phyloP scores from a whole-genome alignment of 169 alveolate species.

The Theileria sp. region DNA sequence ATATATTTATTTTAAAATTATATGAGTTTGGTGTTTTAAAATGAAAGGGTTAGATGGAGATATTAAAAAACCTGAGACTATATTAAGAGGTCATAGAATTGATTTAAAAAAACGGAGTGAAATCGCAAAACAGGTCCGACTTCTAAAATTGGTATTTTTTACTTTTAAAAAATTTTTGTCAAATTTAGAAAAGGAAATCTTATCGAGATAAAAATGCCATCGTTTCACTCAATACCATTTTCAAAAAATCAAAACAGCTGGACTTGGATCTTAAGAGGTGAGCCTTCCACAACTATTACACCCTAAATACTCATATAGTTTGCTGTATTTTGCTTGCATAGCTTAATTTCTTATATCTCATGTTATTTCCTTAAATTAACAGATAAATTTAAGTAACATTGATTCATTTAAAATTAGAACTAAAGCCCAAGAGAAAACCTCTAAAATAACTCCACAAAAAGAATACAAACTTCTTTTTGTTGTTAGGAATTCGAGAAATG shows the following conservation, averaged over 20 bases:
- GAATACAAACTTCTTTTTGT: constrained; percentile 40
- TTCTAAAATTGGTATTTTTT: constrained; percentile 40
- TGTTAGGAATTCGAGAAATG: constrained; percentile 45
- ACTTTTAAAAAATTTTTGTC: neutral
- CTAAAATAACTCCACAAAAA: neutral
- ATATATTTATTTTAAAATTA: neutral
- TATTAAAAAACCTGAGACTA: constrained; percentile 35
- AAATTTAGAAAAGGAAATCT: constrained; percentile 12
- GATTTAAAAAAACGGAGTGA: constrained; percentile 38
- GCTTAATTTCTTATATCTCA: neutral
- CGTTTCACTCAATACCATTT: constrained; percentile 32
- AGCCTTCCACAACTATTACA: neutral
- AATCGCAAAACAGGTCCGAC: constrained; percentile 46
- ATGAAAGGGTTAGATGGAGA: constrained; percentile 37
- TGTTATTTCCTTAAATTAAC: neutral
- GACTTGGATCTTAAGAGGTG: constrained; percentile 45
- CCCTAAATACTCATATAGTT: neutral
- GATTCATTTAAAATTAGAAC: constrained; percentile 19
- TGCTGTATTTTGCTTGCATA: too few relatives aligned
- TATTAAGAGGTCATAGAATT: constrained; percentile 51
- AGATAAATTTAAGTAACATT: neutral
- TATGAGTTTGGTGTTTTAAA: neutral
- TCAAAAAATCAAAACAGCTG: constrained; percentile 26
- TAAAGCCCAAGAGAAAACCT: constrained; percentile 30
- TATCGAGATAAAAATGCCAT: constrained; percentile 31